phyloP scores from a whole-genome alignment of 345 rosid species.

The Eucalyptus cloeziana region DNA sequence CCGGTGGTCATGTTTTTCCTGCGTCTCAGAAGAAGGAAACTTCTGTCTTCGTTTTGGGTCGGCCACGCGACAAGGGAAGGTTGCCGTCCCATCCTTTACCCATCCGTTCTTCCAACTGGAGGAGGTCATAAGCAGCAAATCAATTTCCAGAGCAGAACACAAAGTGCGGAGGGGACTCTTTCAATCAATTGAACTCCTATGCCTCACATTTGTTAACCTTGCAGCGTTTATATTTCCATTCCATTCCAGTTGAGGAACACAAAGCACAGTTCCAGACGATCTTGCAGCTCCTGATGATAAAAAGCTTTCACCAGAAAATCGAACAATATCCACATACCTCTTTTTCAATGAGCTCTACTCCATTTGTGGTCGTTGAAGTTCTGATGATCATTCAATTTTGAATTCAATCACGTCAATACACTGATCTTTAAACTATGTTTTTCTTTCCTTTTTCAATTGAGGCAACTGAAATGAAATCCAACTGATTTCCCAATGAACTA shows the following conservation, averaged over 20 bases:
- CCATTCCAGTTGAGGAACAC: neutral
- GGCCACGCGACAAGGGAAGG: neutral
- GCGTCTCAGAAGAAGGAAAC: neutral
- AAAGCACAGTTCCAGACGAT: neutral
- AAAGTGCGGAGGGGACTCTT: neutral
- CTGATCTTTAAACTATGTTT: neutral
- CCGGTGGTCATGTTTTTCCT: neutral
- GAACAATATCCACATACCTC: neutral
- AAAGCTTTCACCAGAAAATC: neutral
- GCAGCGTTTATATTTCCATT: neutral
- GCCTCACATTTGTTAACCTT: neutral
- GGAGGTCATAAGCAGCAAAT: neutral
- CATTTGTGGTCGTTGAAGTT: neutral
- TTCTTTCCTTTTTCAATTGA: neutral
- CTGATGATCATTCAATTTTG: neutral
- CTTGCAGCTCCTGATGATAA: neutral
- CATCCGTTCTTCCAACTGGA: neutral
- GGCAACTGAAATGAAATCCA: neutral
- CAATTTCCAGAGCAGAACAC: neutral
- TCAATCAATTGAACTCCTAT: neutral
- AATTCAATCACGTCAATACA: neutral
- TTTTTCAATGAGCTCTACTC: neutral
- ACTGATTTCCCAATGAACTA: neutral
- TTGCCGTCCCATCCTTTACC: neutral
- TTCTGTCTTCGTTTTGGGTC: neutral